These are phyloP conservation scores for Ramicandelaber brevisporus DNA, from an alignment of 192 early-diverging fungal species.

Conservation along the genomic window DNA sequence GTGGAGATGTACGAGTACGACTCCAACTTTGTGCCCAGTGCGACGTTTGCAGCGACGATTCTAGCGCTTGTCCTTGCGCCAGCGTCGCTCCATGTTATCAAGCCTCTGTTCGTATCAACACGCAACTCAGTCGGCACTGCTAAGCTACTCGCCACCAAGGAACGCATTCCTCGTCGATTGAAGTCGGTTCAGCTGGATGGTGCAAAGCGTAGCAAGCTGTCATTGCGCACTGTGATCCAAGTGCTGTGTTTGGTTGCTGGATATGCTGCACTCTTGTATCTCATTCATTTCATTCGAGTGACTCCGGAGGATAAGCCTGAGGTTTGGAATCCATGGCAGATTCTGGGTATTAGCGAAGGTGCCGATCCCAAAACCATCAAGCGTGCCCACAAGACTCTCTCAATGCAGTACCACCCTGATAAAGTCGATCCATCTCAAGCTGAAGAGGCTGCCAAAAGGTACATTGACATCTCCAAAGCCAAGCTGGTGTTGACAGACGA, in stretches of 20 bases:
- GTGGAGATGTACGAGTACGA: too few relatives aligned
- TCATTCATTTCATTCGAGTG: slow-evolving; percentile 30
- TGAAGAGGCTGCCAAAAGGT: slow-evolving; percentile 42
- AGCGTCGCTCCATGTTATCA: too few relatives aligned
- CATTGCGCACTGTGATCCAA: too few relatives aligned
- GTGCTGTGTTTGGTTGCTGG: slow-evolving; percentile 22
- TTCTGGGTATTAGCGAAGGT: slow-evolving; percentile 48
- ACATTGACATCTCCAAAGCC: slow-evolving; percentile 75
- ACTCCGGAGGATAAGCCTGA: slow-evolving; percentile 34
- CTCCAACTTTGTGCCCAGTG: too few relatives aligned
- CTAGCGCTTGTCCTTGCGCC: too few relatives aligned
- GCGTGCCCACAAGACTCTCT: slow-evolving; percentile 39
- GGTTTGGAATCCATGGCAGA: slow-evolving; percentile 83
- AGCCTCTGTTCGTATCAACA: too few relatives aligned
- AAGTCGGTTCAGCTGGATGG: too few relatives aligned
- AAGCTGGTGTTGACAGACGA: slow-evolving; percentile 90
- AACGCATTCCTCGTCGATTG: too few relatives aligned
- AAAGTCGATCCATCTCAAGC: slow-evolving; percentile 40
- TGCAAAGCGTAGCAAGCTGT: too few relatives aligned
- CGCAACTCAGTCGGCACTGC: too few relatives aligned
- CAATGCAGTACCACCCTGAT: slow-evolving; percentile 51
- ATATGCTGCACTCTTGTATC: slow-evolving; percentile 38
- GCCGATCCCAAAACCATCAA: slow-evolving; percentile 29
- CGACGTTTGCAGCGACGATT: too few relatives aligned
- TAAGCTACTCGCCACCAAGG: too few relatives aligned